These are phyloP conservation scores for Lepidium didymum DNA, from an alignment of 345 rosid genomes.

Conservation along the genomic window DNA sequence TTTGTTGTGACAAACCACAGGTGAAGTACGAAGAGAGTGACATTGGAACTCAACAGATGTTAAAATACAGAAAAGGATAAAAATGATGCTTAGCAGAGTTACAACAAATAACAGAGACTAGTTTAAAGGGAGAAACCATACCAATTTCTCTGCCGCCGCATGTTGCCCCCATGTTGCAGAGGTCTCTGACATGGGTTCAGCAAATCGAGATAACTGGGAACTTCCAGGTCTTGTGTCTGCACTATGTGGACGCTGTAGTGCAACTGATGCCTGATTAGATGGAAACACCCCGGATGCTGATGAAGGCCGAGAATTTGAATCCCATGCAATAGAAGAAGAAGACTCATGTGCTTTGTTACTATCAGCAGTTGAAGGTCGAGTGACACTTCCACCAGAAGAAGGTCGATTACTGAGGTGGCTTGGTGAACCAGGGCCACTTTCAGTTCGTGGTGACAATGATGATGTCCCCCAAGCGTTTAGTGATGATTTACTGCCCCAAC, in stretches of 20 bases:
- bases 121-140: conserved; percentile 26
- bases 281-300: conserved; percentile 86
- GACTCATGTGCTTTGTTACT: conserved; percentile 75
- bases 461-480: conserved; percentile 91
- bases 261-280: conserved; percentile 59
- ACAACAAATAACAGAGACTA: neutral
- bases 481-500: conserved; percentile 90
- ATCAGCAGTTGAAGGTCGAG: conserved; percentile 90
- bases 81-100: neutral
- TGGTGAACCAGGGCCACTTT: conserved; percentile 72
- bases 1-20: conserved; percentile 1
- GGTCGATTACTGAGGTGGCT: conserved; percentile 77
- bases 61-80: neutral
- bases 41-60: conserved; percentile 5
- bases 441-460: conserved; percentile 57
- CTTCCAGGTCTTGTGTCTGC: conserved; percentile 99
- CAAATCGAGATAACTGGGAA: conserved; percentile 96
- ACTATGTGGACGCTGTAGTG: conserved; percentile 83
- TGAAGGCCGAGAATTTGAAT: conserved; percentile 84
- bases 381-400: conserved; percentile 91
- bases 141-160: conserved; percentile 58
- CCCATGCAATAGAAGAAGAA: conserved; percentile 49
- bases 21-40: neutral
- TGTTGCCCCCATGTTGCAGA: conserved; percentile 51
- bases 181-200: conserved; percentile 66